These are phyloP conservation scores for Dioszegia aurantiaca DNA, from an alignment of 768 basidiomycete species.

Conservation along the genomic window DNA sequence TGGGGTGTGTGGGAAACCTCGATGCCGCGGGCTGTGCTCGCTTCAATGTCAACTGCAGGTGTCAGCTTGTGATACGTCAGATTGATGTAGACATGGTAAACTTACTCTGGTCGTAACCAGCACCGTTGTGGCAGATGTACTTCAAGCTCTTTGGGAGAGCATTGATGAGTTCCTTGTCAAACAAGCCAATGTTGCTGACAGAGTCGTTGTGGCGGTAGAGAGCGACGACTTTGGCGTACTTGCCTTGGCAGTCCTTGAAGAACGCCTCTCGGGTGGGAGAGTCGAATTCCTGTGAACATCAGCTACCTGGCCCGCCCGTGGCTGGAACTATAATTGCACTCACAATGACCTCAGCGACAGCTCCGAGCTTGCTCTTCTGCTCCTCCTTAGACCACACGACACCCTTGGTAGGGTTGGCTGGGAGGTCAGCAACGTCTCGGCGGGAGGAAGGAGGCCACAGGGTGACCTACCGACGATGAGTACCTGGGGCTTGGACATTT, in stretches of 20 bases:
- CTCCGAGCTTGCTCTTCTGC: constrained; percentile 62
- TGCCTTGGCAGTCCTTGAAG: constrained; percentile 65
- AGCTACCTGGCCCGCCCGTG: not conserved
- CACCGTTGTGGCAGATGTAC: constrained; percentile 90
- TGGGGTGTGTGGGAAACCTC: constrained; percentile 80
- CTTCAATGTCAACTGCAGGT: constrained; percentile 62
- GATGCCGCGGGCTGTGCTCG: constrained; percentile 61
- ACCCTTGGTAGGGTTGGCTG: constrained; percentile 50
- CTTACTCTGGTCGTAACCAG: constrained; percentile 64
- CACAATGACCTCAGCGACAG: constrained; percentile 73
- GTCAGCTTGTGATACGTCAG: not conserved
- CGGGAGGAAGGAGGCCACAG: not conserved
- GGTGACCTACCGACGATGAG: constrained; percentile 39
- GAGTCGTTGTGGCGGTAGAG: constrained; percentile 73
- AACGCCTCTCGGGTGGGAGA: constrained; percentile 68
- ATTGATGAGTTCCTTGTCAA: constrained; percentile 73
- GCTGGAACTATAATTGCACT: constrained; percentile 45
- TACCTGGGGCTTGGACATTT: constrained; percentile 49
- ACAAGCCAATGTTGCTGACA: constrained; percentile 65
- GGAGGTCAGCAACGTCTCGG: not conserved
- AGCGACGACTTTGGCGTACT: constrained; percentile 69
- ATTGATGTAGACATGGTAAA: not conserved
- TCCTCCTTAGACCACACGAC: constrained; percentile 81
- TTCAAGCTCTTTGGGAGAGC: constrained; percentile 67
- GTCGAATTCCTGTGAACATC: constrained; percentile 56